Conservation (phyloP, 495 filamentous ascomycete species). For the Venustampulla echinocandica region DNA sequence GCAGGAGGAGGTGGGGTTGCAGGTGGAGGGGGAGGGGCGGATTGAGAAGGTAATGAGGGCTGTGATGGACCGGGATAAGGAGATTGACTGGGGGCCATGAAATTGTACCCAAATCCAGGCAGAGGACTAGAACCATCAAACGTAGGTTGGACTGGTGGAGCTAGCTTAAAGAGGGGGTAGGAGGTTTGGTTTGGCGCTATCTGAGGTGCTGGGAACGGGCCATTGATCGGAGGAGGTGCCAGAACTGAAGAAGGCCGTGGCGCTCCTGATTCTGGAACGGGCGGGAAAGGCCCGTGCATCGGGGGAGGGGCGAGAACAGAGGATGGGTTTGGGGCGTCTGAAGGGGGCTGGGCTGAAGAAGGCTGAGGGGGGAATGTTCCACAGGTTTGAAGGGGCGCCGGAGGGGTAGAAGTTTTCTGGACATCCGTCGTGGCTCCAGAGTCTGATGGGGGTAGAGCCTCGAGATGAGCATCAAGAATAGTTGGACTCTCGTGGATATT, state of each 20-base stretch:
- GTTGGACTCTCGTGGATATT: no score
- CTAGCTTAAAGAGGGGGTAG: slow-evolving; percentile 15
- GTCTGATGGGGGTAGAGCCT: no score
- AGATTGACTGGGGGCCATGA: neutral
- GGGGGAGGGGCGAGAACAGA: slow-evolving; percentile 8
- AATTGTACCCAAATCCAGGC: slow-evolving; percentile 18
- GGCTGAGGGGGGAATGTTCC: no score
- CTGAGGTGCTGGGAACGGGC: neutral
- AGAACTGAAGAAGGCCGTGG: slow-evolving; percentile 15
- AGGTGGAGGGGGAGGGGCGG: slow-evolving; percentile 7
- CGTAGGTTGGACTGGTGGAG: slow-evolving; percentile 13
- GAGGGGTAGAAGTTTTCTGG: no score
- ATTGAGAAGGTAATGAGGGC: slow-evolving; percentile 6
- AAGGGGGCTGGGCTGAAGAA: no score
- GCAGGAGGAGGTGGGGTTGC: slow-evolving; percentile 18
- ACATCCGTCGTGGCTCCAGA: no score
- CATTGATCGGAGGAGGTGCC: slow-evolving; percentile 7
- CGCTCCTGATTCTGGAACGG: neutral
- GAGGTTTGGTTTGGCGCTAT: slow-evolving; percentile 1
- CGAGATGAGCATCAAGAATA: no score
- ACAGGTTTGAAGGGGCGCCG: no score
- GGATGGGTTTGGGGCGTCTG: neutral
- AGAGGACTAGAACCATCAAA: slow-evolving; percentile 23
- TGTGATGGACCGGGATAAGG: slow-evolving; percentile 7
- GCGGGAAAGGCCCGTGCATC: slow-evolving; percentile 2